Conservation (phyloP, 2,329 filamentous ascomycete species). For the Cladosporium halotolerans region DNA sequence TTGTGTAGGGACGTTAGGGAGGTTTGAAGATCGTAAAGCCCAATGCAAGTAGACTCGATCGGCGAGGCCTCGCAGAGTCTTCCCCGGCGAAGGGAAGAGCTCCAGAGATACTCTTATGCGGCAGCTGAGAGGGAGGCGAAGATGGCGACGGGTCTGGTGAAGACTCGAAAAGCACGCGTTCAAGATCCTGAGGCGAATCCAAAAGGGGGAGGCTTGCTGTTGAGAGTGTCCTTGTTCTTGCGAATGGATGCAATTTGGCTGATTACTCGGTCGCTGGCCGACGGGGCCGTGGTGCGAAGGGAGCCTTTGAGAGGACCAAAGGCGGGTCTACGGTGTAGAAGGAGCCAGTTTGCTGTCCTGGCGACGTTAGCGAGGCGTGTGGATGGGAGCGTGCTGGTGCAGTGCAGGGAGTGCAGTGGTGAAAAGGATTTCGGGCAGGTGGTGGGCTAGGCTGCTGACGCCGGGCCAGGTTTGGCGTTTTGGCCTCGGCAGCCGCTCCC, state of each 20-base stretch:
- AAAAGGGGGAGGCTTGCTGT: slow-evolving; percentile 39
- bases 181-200: slow-evolving; percentile 32
- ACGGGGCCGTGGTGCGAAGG: slow-evolving; percentile 37
- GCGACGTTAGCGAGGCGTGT: background rate
- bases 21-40: slow-evolving; percentile 92
- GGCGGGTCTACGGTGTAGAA: slow-evolving; percentile 19
- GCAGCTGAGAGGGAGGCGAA: slow-evolving; percentile 75
- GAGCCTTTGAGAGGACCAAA: slow-evolving; percentile 38
- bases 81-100: slow-evolving; percentile 99
- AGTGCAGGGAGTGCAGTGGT: background rate
- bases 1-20: slow-evolving; percentile 63
- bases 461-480: background rate
- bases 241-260: slow-evolving; percentile 41
- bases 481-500: background rate
- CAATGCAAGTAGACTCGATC: slow-evolving; percentile 58
- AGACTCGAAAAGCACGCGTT: slow-evolving; percentile 38
- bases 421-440: background rate
- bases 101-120: slow-evolving; percentile 98
- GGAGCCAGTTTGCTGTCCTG: slow-evolving; percentile 12
- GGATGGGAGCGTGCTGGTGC: background rate
- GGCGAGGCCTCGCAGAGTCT: slow-evolving; percentile 99
- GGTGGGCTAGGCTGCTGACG: background rate
- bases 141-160: slow-evolving; percentile 44
- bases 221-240: slow-evolving; percentile 37
- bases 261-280: slow-evolving; percentile 37